Evolutionary conservation across 2,329 filamentous ascomycete species (phyloP), one percentile per base, ranked within the genome.

Genomic region (Fusarium devonianum): DNA sequence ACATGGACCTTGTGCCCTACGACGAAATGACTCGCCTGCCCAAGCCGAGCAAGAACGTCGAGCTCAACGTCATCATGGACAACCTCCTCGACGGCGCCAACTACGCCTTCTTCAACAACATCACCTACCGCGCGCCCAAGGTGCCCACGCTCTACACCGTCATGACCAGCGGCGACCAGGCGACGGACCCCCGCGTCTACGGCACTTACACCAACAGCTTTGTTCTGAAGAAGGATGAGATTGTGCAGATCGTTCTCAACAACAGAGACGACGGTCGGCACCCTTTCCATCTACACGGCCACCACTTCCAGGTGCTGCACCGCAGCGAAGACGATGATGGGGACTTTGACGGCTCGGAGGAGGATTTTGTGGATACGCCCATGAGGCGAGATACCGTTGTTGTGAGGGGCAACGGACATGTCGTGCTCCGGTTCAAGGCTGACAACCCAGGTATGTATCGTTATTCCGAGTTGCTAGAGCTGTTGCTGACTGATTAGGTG

Each of bases 121-220:
- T 90, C 56, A 90, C 88, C 21, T 96, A 92, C 69, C 80, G 82
- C 4, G 46, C 73, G 0, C 90, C 89, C 37, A 89, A 90, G 67
- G 90, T 95, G 0, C 92, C 91, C 0, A 85, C 87, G 0, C 77
- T 96, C 0, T 95, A 92, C 76, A 90, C 88, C 1, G 89, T 81
- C 1, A 76, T 95, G 4, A 84, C 83, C 0, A 72, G 84, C 2
- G 84, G 83, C 12, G 73, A 89, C 39, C 73, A 78, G 13, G 81
- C 84, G 11, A 77, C 75, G 2, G 77, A 90, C 53, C 75, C 84
- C 0, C 57, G 67, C 2, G 73, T 91, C 4, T 92, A 92, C 65
- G 88, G 88, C 21, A 74, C 77, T 13, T 83, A 82, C 68, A 85
- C 86, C 0, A 80, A 89, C 62, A 72, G 85, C 1, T 81, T 90